Evolutionary conservation across 768 basidiomycete genomes (phyloP).

Genomic region (Russula griseocarnosa): DNA sequence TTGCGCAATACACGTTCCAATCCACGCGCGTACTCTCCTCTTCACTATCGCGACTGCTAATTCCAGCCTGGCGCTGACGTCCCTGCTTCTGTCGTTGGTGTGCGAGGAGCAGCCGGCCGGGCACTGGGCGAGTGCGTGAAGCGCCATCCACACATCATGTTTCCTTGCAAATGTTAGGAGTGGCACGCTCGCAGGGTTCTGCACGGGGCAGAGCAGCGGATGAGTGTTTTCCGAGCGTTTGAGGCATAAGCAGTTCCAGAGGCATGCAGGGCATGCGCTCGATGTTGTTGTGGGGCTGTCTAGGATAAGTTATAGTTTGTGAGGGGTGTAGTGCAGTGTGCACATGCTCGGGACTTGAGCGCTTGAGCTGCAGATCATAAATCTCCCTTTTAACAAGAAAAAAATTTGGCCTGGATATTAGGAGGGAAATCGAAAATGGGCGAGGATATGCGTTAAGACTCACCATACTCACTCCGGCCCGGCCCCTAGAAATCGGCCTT

Average conservation of each 20-base stretch:
- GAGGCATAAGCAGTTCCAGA: too few species aligned
- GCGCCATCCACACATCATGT: constrained; percentile 69
- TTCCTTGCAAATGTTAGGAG: too few species aligned
- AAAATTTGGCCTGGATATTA: too few species aligned
- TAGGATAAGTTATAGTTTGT: constrained; percentile 31
- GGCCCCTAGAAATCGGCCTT: constrained; percentile 62
- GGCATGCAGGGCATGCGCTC: too few species aligned
- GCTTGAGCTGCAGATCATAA: constrained; percentile 62
- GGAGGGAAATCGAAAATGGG: too few species aligned
- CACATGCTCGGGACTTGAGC: constrained; percentile 61
- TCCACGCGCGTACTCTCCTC: constrained; percentile 42
- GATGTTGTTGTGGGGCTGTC: too few species aligned
- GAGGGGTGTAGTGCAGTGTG: constrained; percentile 69
- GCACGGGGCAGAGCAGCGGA: too few species aligned
- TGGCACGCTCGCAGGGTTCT: too few species aligned
- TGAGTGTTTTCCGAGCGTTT: too few species aligned
- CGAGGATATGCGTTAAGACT: too few species aligned
- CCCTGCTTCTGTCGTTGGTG: constrained; percentile 41
- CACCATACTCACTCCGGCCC: too few species aligned
- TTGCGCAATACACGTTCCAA: constrained; percentile 51
- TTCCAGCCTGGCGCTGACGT: not conserved
- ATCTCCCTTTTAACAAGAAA: too few species aligned
- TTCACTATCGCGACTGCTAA: constrained; percentile 22
- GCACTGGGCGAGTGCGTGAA: constrained; percentile 68
- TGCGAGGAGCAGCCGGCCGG: constrained; percentile 60